Conservation (phyloP, 257 asterid genomes). For the Nicotiana benthamiana region DNA sequence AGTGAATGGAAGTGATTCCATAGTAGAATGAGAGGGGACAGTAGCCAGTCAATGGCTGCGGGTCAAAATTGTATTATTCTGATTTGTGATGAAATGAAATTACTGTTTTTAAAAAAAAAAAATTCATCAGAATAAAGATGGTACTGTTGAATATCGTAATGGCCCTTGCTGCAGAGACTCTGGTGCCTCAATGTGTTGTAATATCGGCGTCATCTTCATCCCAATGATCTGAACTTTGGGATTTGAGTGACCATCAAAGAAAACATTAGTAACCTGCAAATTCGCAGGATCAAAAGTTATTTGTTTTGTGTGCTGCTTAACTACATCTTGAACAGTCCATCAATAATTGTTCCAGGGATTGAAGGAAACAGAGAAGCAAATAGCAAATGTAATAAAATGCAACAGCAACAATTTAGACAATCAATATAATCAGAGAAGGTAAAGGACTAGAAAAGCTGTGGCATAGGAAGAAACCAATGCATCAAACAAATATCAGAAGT, state of each 20-base stretch:
- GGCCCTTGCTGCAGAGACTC: constrained; percentile 41
- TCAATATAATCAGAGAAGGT: not conserved
- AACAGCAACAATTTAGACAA: not conserved
- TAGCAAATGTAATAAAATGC: not conserved
- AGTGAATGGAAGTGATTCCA: no score
- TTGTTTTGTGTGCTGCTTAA: not conserved
- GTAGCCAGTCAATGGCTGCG: no score
- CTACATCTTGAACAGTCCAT: not conserved
- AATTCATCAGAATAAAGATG: not conserved
- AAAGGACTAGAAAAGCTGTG: not conserved
- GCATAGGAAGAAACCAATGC: not conserved
- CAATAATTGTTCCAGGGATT: not conserved
- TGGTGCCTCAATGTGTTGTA: constrained; percentile 44
- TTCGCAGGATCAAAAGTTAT: not conserved
- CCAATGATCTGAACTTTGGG: constrained; percentile 59
- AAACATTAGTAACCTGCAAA: constrained; percentile 53
- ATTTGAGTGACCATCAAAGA: constrained; percentile 79
- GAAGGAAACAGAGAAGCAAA: not conserved
- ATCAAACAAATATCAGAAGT: not conserved
- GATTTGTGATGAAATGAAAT: no score
- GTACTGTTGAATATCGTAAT: constrained; percentile 35
- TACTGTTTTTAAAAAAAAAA: no score
- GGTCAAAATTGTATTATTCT: no score
- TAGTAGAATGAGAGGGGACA: no score
- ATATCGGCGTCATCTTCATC: constrained; percentile 46